Conservation (phyloP, 2,329 filamentous ascomycete species). For the Fusarium humuli region DNA sequence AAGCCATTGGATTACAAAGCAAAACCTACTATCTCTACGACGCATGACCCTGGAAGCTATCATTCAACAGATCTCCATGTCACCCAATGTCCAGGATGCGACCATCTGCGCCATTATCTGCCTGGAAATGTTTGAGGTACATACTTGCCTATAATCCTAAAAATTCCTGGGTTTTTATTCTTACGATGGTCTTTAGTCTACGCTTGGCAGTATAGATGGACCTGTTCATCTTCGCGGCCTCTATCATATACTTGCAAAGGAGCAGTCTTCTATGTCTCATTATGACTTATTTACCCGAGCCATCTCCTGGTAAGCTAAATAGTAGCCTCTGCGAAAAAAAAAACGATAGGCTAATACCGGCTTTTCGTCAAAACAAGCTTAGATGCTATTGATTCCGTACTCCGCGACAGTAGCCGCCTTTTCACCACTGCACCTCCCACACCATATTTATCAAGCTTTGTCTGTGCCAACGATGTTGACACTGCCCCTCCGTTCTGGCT, state of each 20-base stretch:
- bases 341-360: background rate
- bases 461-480: background rate
- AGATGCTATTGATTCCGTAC: background rate
- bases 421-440: background rate
- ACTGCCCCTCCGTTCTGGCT: background rate
- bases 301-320: background rate
- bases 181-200: background rate
- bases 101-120: background rate
- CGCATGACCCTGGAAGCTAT: background rate
- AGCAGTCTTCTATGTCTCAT: background rate
- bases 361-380: background rate
- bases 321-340: background rate
- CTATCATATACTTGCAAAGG: background rate
- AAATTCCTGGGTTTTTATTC: background rate
- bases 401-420: background rate
- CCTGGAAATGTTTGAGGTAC: slow-evolving; percentile 3
- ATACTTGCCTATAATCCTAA: too few species aligned
- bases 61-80: background rate
- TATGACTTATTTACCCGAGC: background rate
- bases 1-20: background rate
- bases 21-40: background rate
- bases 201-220: background rate
- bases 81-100: background rate
- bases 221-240: background rate
- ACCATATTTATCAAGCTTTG: background rate